Evolutionary conservation across 805 yeast genomes (phyloP), one percentile per base, ranked within the genome.

Genomic region (Wickerhamomyces strasburgensis): DNA sequence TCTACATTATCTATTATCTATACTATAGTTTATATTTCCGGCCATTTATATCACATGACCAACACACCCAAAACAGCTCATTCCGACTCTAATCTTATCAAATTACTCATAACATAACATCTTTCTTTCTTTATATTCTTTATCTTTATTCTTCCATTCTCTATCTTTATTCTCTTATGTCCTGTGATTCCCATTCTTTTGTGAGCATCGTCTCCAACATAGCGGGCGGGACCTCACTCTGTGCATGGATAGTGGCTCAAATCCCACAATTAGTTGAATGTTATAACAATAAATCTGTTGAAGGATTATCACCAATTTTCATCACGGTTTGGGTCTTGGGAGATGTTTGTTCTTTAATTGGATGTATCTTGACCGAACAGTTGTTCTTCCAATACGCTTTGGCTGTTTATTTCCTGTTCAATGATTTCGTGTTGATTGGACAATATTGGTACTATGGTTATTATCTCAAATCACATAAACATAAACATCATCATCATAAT

Each of bases 281-380:
- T 27, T 75, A 72, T 49, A 56, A 58, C 35, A 66, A 75, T 37
- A 75, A 76, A 50, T 73, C 80, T 2, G 82, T 77, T 3, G 79
- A 75, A 14, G 83, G 83, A 5, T 40, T 77, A 14, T 72, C 80
- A 5, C 78, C 80, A 3, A 44, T 68, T 14, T 64, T 76, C 28
- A 67, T 77, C 38, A 61, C 68, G 6, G 64, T 74, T 4, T 65
- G 70, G 70, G 39, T 65, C 19, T 29, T 58, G 14, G 70, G 70
- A 9, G 81, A 67, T 31, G 19, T 68, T 15, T 68, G 78, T 7
- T 71, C 76, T 30, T 58, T 80, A 19, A 31, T 72, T 0, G 97
- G 96, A 0, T 86, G 95, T 43, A 41, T 84, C 0, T 55, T 87
- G 32, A 87, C 96, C 0, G 56, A 73, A 6, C 96, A 89, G 43